Conservation (phyloP, 371 early-diverging fungal genomes). For the Dentiscutata heterogama region DNA sequence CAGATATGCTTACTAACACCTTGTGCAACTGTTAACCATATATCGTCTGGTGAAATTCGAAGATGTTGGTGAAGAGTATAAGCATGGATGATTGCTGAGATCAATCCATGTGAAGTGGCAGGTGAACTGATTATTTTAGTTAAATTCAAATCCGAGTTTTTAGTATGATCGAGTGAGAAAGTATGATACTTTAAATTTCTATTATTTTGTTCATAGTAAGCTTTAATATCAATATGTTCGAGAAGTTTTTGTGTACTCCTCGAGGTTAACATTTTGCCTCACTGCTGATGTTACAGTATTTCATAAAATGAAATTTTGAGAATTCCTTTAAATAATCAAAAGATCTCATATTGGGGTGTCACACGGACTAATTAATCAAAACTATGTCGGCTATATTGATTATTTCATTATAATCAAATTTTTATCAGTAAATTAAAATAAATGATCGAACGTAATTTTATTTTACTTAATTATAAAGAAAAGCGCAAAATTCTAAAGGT, state of each 20-base stretch:
- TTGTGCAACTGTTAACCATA: constrained; percentile 48
- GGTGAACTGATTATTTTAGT: not conserved
- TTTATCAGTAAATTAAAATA: no score
- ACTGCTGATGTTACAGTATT: no score
- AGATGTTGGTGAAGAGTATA: constrained; percentile 50
- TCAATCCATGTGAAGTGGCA: constrained; percentile 2
- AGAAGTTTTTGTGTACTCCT: constrained; percentile 2
- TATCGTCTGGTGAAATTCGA: constrained; percentile 48
- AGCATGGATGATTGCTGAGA: constrained; percentile 34
- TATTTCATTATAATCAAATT: no score
- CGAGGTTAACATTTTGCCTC: not conserved
- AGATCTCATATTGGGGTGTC: no score
- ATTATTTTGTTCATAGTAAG: not conserved
- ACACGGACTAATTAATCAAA: no score
- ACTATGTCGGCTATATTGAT: no score
- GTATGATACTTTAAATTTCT: not conserved
- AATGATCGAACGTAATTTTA: no score
- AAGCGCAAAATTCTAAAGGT: no score
- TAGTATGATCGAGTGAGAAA: not conserved
- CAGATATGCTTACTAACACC: constrained; percentile 47
- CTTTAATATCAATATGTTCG: not conserved
- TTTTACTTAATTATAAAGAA: no score
- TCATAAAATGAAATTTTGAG: no score
- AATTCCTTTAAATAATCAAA: no score
- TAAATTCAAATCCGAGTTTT: not conserved